phyloP scores from a whole-genome alignment of 345 rosid species.

The Dipteronia dyeriana region DNA sequence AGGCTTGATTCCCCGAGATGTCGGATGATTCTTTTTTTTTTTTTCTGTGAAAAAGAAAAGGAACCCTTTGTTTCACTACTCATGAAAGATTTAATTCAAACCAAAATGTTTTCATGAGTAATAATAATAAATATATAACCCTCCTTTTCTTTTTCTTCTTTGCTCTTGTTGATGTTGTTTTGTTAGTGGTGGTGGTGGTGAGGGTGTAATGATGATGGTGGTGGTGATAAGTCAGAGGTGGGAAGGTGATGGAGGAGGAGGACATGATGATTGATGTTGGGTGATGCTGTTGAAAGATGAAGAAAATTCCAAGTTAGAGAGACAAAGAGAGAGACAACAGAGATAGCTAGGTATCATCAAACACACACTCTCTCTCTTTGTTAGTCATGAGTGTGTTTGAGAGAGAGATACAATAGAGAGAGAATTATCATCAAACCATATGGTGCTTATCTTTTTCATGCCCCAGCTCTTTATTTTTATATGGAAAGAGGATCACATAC shows the following conservation, averaged over 20 bases:
- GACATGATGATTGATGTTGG: conserved; percentile 54
- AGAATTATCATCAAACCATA: conserved; percentile 39
- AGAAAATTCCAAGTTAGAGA: conserved; percentile 35
- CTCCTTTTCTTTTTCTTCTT: neutral
- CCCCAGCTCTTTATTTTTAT: conserved; percentile 21
- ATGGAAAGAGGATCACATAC: conserved; percentile 4
- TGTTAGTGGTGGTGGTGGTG: conserved; percentile 30
- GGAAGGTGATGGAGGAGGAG: conserved; percentile 40
- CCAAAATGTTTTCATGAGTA: conserved; percentile 9
- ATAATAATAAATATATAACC: neutral
- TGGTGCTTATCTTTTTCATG: conserved; percentile 33
- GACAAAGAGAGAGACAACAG: conserved; percentile 15
- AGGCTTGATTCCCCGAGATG: conserved; percentile 59
- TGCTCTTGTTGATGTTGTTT: conserved; percentile 9
- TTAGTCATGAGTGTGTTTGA: neutral
- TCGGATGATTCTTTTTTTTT: conserved; percentile 23
- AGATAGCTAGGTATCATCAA: neutral
- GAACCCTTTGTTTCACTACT: conserved; percentile 19
- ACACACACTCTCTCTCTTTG: conserved; percentile 18
- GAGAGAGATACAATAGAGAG: conserved; percentile 29
- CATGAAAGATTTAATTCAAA: conserved; percentile 8
- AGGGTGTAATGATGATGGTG: conserved; percentile 52
- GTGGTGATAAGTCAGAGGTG: conserved; percentile 36
- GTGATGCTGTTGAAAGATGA: conserved; percentile 28
- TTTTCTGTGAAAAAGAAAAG: neutral